phyloP scores from a whole-genome alignment of 768 basidiomycete genomes.

The Leccinum olivaceopallidum region DNA sequence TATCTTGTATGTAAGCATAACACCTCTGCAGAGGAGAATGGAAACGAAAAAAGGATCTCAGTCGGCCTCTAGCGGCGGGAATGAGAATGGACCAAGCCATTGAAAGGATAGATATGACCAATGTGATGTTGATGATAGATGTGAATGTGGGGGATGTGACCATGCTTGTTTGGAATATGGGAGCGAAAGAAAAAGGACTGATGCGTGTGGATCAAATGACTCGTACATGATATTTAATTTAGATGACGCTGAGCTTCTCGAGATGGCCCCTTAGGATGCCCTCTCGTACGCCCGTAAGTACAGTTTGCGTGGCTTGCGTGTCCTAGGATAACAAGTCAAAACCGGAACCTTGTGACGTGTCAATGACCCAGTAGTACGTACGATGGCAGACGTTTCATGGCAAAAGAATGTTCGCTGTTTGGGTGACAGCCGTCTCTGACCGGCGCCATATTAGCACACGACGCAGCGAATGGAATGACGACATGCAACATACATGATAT shows the following conservation, averaged over 20 bases:
- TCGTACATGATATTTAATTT: conserved; percentile 2
- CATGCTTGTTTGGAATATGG: not conserved
- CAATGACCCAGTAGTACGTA: conserved; percentile 33
- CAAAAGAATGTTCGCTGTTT: conserved; percentile 60
- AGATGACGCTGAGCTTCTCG: conserved; percentile 32
- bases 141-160: not conserved
- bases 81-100: not conserved
- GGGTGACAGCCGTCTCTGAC: conserved; percentile 57
- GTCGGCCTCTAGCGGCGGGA: not conserved
- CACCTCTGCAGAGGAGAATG: not conserved
- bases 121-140: not conserved
- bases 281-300: conserved; percentile 44
- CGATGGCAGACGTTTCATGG: conserved; percentile 71
- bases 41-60: not conserved
- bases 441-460: not conserved
- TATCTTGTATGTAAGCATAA: not conserved
- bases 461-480: not conserved
- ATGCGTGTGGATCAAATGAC: not conserved
- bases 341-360: not conserved
- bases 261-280: conserved; percentile 38
- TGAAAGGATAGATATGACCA: not conserved
- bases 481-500: conserved; percentile 51
- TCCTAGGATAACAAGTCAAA: conserved; percentile 29
- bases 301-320: conserved; percentile 38
- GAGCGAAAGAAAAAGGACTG: not conserved